Evolutionary conservation across 176 grass and related monocot genomes (phyloP).

Genomic region (Rhynchospora pubera): DNA sequence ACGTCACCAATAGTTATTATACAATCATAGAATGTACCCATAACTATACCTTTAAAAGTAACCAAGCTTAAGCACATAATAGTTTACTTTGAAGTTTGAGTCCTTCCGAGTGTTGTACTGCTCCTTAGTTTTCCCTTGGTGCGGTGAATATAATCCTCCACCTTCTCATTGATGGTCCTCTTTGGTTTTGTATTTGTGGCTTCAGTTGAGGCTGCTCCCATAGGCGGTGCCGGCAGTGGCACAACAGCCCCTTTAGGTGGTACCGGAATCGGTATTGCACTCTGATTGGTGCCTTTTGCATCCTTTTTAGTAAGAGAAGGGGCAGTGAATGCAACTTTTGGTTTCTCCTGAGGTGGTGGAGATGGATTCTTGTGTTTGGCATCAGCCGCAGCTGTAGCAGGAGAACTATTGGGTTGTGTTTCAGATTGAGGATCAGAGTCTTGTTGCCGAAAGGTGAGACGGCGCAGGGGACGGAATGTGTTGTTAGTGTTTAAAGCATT

Average conservation of each 20-base stretch:
- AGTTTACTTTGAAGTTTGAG: conserved; percentile 6
- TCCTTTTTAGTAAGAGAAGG: neutral
- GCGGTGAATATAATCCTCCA: conserved; percentile 21
- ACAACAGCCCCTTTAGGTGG: neutral
- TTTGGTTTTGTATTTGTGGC: neutral
- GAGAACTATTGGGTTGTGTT: neutral
- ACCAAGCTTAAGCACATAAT: conserved; percentile 2
- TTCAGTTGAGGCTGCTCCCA: neutral
- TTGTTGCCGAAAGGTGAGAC: conserved; percentile 17
- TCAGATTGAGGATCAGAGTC: neutral
- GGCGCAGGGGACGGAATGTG: conserved; percentile 14
- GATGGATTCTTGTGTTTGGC: conserved; percentile 1
- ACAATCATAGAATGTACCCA: neutral
- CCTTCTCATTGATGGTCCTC: conserved; percentile 31
- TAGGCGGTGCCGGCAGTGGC: neutral
- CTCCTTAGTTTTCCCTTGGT: conserved; percentile 21
- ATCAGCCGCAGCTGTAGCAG: neutral
- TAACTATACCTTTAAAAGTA: neutral
- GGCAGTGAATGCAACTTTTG: neutral
- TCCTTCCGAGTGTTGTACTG: conserved; percentile 17
- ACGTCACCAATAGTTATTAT: neutral
- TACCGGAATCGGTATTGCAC: neutral
- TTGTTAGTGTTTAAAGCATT: conserved; percentile 22
- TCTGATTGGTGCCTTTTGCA: neutral
- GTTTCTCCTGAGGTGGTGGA: neutral